These are phyloP conservation scores for Odontarrhena argentea DNA, from an alignment of 345 rosid genomes.

Conservation along the genomic window DNA sequence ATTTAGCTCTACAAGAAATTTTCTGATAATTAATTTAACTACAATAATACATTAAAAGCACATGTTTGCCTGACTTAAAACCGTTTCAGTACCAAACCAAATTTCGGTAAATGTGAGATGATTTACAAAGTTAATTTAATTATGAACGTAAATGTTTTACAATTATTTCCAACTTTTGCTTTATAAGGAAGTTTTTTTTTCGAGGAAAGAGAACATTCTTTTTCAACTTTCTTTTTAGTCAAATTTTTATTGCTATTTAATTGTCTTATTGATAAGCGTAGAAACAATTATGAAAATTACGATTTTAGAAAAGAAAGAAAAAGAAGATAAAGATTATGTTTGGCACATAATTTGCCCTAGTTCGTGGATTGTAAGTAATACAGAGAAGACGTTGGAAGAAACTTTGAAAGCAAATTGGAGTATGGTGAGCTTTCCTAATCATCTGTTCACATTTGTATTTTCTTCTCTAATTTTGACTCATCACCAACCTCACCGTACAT, in stretches of 20 bases:
- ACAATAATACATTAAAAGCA: too few species aligned
- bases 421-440: constrained; percentile 41
- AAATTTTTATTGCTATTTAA: too few species aligned
- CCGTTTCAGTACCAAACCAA: too few species aligned
- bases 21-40: too few species aligned
- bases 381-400: constrained; percentile 21
- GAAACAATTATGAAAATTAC: constrained; percentile 20
- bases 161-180: not conserved
- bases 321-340: not conserved
- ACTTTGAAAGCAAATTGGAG: constrained; percentile 29
- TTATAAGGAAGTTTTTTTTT: not conserved
- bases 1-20: too few species aligned
- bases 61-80: too few species aligned
- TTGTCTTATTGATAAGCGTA: too few species aligned
- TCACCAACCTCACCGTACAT: constrained; percentile 33
- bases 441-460: constrained; percentile 21
- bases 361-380: constrained; percentile 37
- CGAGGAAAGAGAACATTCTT: not conserved
- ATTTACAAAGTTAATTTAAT: constrained; percentile 4
- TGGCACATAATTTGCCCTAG: constrained; percentile 14
- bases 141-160: not conserved
- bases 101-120: not conserved
- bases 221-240: too few species aligned
- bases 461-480: constrained; percentile 26
- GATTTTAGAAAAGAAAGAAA: not conserved